These are phyloP conservation scores for Leccinum obscurum DNA, from an alignment of 768 basidiomycete species.

Conservation along the genomic window DNA sequence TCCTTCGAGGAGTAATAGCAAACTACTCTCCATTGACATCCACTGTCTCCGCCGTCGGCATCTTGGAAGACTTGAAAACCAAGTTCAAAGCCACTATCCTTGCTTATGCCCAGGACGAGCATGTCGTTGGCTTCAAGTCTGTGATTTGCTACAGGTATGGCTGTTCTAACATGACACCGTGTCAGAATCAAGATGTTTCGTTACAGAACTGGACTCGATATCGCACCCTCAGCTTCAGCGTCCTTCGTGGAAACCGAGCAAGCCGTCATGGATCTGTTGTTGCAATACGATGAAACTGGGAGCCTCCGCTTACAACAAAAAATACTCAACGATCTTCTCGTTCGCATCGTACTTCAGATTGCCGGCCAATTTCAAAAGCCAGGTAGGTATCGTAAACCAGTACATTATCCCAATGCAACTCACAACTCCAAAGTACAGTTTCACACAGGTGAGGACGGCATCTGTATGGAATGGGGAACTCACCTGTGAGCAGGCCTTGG, in stretches of 20 bases:
- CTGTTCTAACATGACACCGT: background rate
- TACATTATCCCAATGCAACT: background rate
- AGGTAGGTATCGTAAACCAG: conserved; percentile 38
- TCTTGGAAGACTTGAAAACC: conserved; percentile 32
- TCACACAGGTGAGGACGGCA: conserved; percentile 52
- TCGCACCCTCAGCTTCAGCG: conserved; percentile 36
- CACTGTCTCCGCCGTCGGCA: conserved; percentile 5
- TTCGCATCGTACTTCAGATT: conserved; percentile 53
- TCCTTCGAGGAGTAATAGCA: conserved; percentile 25
- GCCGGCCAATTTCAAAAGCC: conserved; percentile 58
- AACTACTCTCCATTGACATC: conserved; percentile 11
- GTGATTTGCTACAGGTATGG: conserved; percentile 61
- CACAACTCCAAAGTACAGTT: conserved; percentile 62
- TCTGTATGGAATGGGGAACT: background rate
- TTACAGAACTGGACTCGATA: conserved; percentile 61
- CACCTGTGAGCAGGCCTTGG: conserved; percentile 48
- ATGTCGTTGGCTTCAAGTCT: conserved; percentile 73
- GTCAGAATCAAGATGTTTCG: background rate
- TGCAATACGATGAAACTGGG: conserved; percentile 36
- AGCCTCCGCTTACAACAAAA: conserved; percentile 60
- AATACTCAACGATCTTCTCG: conserved; percentile 64
- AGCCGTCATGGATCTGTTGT: conserved; percentile 33
- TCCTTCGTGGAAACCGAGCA: conserved; percentile 31
- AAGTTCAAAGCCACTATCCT: conserved; percentile 40
- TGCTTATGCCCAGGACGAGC: conserved; percentile 40